Base-by-base conservation (phyloP, 306 rosid species). In the Ammopiptanthus mongolicus region DNA sequence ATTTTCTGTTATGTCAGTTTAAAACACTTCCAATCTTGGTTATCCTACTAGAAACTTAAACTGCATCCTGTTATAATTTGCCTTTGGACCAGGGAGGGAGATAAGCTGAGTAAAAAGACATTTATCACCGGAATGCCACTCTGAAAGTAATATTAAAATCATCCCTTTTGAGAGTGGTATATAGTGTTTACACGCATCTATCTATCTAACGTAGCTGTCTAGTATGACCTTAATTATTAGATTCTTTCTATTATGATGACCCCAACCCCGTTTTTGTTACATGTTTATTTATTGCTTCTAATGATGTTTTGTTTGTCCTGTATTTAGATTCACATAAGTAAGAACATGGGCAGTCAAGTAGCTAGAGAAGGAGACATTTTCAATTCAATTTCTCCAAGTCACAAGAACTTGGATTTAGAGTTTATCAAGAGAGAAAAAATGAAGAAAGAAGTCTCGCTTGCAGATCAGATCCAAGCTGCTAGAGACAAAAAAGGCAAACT, bases 391-490 rank as follows among this genome's bases (percentile, higher is more conserved):
- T 69, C 69, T 59, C 78, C 91, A 63, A 78, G 77, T 46, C 65
- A 71, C 65, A 78, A 81, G 80, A 86, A 81, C 82, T 72, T 90
- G 83, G 91, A 95, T 80, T 64, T 90, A 62, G 96, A 95, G 75
- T 87, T 77, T 55, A 80, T 90, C 74, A 87, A 80, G 88, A 88
- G 75, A 71, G 96, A 87, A 15, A 86, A 78, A 39, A 25, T 70
- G 82, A 83, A 65, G 59, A 84, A 73, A 75, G 84, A 83, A 81
- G 80, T 79, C 60, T 86, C 99, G 0, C 83, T 95, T 3, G 92
- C 97, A 6, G 97, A 95, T 77, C 97, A 87, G 76, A 92, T 95
- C 73, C 85, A 79, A 85, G 91, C 85, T 71, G 90, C 91, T 25
- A 92, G 86, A 77, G 80, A 59, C 47, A 29, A 62, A 76, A 85